These are phyloP conservation scores for Termitomyces titanicus DNA, from an alignment of 768 basidiomycete species.

Conservation along the genomic window DNA sequence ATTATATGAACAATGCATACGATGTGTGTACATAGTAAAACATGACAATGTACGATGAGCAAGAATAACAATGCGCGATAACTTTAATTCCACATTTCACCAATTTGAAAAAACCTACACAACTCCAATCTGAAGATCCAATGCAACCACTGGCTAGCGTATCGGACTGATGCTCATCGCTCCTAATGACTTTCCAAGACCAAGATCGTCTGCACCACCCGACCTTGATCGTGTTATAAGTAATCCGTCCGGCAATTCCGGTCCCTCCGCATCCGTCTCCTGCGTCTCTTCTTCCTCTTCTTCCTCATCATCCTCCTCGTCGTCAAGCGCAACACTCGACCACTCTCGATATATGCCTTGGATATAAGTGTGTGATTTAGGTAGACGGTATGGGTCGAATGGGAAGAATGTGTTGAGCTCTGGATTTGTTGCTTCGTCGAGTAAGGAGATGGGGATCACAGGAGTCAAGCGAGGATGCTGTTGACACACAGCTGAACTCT, in stretches of 20 bases:
- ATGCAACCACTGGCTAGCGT: conserved; percentile 11
- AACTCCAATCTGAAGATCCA: conserved; percentile 13
- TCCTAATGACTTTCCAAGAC: conserved; percentile 64
- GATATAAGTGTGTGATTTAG: conserved; percentile 73
- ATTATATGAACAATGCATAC: too few species aligned
- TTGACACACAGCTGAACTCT: not conserved
- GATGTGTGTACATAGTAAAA: not conserved
- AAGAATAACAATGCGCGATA: conserved; percentile 11
- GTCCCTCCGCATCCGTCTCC: conserved; percentile 9
- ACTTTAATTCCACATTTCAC: not conserved
- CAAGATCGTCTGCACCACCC: conserved; percentile 37
- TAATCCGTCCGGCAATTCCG: conserved; percentile 11
- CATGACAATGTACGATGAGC: not conserved
- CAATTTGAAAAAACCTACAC: conserved; percentile 3
- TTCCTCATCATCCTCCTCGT: conserved; percentile 63
- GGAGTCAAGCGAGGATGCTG: conserved; percentile 1
- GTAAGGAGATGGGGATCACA: conserved; percentile 19
- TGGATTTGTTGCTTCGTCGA: conserved; percentile 40
- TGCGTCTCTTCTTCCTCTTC: conserved; percentile 37
- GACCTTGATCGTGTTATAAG: conserved; percentile 15
- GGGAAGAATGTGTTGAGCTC: conserved; percentile 96
- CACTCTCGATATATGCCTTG: conserved; percentile 88
- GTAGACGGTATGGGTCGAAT: conserved; percentile 94
- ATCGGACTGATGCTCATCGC: conserved; percentile 84
- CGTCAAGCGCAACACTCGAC: conserved; percentile 76